These are phyloP conservation scores for Debaryomyces fabryi DNA, from an alignment of 1,139 yeast species.

Conservation along the genomic window DNA sequence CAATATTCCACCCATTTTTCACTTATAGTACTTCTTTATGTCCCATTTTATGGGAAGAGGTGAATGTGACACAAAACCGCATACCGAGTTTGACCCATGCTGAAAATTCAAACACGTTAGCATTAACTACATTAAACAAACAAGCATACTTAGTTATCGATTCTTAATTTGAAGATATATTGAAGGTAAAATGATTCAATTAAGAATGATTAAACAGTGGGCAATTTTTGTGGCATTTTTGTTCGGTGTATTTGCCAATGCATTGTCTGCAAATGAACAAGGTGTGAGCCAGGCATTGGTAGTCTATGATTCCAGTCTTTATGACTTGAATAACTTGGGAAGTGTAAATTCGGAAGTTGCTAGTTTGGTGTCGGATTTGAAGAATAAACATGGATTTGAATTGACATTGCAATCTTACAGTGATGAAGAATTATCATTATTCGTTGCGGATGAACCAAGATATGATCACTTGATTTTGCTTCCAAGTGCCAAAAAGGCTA, in stretches of 20 bases:
- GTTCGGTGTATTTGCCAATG: constrained; percentile 13
- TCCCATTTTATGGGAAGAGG: not conserved
- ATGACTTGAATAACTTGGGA: constrained; percentile 24
- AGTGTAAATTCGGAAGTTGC: constrained; percentile 22
- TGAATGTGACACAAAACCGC: constrained; percentile 5
- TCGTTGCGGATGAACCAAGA: constrained; percentile 28
- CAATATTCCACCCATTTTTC: not conserved
- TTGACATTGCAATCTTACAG: constrained; percentile 31
- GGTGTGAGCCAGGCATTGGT: constrained; percentile 28
- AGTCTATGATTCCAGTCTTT: constrained; percentile 32
- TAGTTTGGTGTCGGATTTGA: constrained; percentile 25
- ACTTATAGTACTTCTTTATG: not conserved
- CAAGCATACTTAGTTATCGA: not conserved
- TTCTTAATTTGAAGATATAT: constrained; percentile 2
- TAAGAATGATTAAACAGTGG: constrained; percentile 6
- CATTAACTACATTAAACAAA: not conserved
- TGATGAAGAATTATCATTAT: constrained; percentile 29
- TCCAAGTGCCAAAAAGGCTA: constrained; percentile 42
- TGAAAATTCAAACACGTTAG: constrained; percentile 8
- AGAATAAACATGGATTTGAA: constrained; percentile 20
- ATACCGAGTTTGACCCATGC: constrained; percentile 2
- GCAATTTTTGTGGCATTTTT: constrained; percentile 11
- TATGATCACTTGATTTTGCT: constrained; percentile 40
- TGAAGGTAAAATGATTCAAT: constrained; percentile 3
- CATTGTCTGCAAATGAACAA: constrained; percentile 8